Conservation (phyloP, 768 basidiomycete species). For the Lactarius vividus region DNA sequence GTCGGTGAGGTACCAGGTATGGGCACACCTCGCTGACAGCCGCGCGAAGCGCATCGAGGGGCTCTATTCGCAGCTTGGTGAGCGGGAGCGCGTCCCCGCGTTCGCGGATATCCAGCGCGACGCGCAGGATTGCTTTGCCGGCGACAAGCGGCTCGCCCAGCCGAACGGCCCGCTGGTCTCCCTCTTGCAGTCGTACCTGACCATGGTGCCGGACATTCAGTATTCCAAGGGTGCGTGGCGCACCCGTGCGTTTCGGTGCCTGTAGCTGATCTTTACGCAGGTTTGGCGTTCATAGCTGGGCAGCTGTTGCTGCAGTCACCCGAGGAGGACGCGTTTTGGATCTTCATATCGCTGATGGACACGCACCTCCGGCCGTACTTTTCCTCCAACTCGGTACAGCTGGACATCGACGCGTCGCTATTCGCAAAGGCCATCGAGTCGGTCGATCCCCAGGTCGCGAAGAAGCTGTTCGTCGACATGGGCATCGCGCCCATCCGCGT, state of each 20-base stretch:
- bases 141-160: constrained; percentile 57
- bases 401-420: constrained; percentile 74
- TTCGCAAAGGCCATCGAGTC: constrained; percentile 68
- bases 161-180: constrained; percentile 55
- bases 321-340: constrained; percentile 91
- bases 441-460: constrained; percentile 57
- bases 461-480: constrained; percentile 65
- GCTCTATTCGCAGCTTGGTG: constrained; percentile 62
- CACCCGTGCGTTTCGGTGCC: constrained; percentile 17
- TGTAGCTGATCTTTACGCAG: constrained; percentile 36
- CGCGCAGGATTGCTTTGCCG: constrained; percentile 50
- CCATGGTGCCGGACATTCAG: constrained; percentile 81
- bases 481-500: constrained; percentile 55
- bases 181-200: constrained; percentile 64
- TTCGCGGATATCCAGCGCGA: constrained; percentile 59
- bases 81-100: constrained; percentile 50
- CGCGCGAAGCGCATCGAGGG: constrained; percentile 67
- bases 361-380: constrained; percentile 79
- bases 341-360: constrained; percentile 85
- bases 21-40: constrained; percentile 77
- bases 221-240: constrained; percentile 54
- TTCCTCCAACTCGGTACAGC: constrained; percentile 52
- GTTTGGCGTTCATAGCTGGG: constrained; percentile 66
- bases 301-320: constrained; percentile 72
- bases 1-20: constrained; percentile 80